These are phyloP conservation scores for Aspergillus steynii DNA, from an alignment of 495 filamentous ascomycete species.

Conservation along the genomic window DNA sequence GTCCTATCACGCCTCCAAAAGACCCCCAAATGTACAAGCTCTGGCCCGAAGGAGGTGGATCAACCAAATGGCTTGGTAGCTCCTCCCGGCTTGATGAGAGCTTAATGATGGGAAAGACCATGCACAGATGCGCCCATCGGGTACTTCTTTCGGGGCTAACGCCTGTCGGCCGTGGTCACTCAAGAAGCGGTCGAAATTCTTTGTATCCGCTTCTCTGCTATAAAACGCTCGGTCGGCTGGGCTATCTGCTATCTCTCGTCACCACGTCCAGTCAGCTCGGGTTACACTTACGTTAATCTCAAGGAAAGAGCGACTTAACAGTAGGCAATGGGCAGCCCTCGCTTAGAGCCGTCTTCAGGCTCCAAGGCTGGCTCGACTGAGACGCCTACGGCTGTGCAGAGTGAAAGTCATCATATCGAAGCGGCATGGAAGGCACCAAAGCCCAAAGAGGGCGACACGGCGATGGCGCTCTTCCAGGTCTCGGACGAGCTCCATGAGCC, in stretches of 20 bases:
- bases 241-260: background rate
- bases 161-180: background rate
- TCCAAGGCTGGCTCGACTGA: conserved; percentile 27
- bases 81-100: background rate
- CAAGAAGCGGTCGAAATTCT: background rate
- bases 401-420: conserved; percentile 26
- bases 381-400: conserved; percentile 24
- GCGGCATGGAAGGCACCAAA: conserved; percentile 31
- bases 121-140: background rate
- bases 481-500: conserved; percentile 45
- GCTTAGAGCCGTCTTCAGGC: conserved; percentile 17
- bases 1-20: background rate
- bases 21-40: background rate
- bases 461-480: conserved; percentile 46
- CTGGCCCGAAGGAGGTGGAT: background rate
- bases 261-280: background rate
- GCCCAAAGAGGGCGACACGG: conserved; percentile 42
- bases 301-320: background rate
- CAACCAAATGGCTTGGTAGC: background rate
- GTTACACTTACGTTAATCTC: background rate
- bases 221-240: background rate
- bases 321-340: background rate
- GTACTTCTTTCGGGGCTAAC: background rate
- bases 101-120: background rate
- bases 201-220: background rate